Evolutionary conservation across 2,329 filamentous ascomycete species (phyloP).

Genomic region (Knufia petricola): DNA sequence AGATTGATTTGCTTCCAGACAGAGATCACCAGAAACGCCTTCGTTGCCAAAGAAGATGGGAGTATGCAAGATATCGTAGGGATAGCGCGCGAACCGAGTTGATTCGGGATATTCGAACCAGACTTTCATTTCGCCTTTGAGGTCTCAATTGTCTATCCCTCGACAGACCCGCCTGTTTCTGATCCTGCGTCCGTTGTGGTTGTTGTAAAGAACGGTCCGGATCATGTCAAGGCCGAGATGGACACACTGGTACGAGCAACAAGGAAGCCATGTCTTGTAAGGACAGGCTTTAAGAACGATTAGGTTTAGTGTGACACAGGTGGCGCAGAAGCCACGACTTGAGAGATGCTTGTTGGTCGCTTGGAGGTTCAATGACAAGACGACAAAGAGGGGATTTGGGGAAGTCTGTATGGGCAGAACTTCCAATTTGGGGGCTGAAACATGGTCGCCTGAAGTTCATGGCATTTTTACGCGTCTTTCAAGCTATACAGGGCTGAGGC

Average conservation of each 20-base stretch:
- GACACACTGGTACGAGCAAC: neutral
- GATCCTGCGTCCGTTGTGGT: constrained; percentile 3
- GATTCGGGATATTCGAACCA: constrained; percentile 11
- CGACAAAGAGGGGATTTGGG: too few species aligned
- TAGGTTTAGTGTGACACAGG: neutral
- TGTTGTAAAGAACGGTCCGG: constrained; percentile 4
- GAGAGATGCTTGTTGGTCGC: neutral
- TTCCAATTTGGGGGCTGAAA: too few species aligned
- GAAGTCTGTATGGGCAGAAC: too few species aligned
- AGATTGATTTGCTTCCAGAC: constrained; percentile 5
- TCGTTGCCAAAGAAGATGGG: constrained; percentile 10
- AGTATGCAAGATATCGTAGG: constrained; percentile 8
- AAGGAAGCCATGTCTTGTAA: neutral
- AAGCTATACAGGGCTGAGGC: too few species aligned
- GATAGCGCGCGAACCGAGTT: constrained; percentile 7
- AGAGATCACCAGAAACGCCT: constrained; percentile 5
- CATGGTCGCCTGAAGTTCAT: neutral
- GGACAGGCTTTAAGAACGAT: neutral
- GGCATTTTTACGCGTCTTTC: too few species aligned
- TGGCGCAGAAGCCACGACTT: neutral
- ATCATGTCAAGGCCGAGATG: constrained; percentile 1
- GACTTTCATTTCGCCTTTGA: constrained; percentile 8
- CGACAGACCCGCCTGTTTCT: constrained; percentile 4
- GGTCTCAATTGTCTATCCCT: constrained; percentile 3
- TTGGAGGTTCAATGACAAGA: too few species aligned